Evolutionary conservation across 371 early-diverging fungal genomes (phyloP), one percentile per base, ranked within the genome.

Genomic region (Actinomortierella wolfii): DNA sequence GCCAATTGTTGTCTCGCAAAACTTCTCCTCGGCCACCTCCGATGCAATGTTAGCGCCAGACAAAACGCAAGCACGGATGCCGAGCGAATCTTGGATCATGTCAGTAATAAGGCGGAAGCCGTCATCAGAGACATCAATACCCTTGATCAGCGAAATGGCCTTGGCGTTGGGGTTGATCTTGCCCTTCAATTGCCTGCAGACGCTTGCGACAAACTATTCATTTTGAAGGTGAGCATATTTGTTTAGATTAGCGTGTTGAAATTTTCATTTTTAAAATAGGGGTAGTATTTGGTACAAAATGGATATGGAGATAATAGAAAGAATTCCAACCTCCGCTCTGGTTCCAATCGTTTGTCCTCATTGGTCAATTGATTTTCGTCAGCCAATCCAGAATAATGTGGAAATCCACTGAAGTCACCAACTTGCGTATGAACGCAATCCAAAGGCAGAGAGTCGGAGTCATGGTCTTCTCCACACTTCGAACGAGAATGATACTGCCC

Each of bases 11-110:
- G 95, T 90, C 77, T 99, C 99, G 77, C 94, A 94, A 75, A 98
- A 95, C 69, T 92, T 81, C 60, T 94, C 96, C 68, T 85, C 81
- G 1, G 99, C 98, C 24, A 99, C 94, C 68, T 99, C 99, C 57
- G 83, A 86, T 26, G 99, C 99, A 79, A 99, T 98, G 79, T 99
- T 99, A 49, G 99, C 99, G 41, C 99, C 99, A 86, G 94, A 95
- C 42, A 99, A 78, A 18, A 94, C 94, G 43, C 90, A 85, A 18
- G 94, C 88, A 25, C 89, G 85, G 50, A 98, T 84, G 25, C 78
- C 79, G 24, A 99, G 82, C 17, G 82, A 76, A 46, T 90, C 87
- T 57, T 84, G 78, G 63, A 99, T 96, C 61, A 91, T 83, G 64
- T 96, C 91, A 2, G 96, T 92, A 62, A 98, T 94, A 18, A 96